A percentile compares a stretch with the other conserved stretches of the same genome.
Conservation (phyloP, 495 filamentous ascomycete genomes). For the Apodospora peruviana region DNA sequence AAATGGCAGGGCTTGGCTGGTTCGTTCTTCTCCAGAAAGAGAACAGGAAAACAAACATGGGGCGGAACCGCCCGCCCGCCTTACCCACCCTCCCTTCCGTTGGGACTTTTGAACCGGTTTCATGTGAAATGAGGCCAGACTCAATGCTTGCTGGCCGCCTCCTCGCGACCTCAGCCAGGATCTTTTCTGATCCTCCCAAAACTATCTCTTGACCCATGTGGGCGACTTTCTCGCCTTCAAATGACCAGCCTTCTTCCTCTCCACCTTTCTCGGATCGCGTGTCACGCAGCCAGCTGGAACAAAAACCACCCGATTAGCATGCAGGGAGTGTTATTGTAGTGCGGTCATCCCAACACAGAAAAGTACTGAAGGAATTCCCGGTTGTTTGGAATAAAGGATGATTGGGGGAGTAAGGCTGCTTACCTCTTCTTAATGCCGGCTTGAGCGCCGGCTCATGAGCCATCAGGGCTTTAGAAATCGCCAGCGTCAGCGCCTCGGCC, state of each 20-base stretch:
- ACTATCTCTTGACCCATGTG: slow-evolving; percentile 94
- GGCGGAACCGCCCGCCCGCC: too few relatives aligned
- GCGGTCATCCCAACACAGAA: too few relatives aligned
- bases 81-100: too few relatives aligned
- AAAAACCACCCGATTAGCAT: slow-evolving; percentile 1
- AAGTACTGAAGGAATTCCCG: slow-evolving; percentile 5
- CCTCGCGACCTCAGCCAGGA: too few relatives aligned
- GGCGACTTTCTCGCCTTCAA: slow-evolving; percentile 98
- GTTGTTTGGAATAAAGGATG: slow-evolving; percentile 1
- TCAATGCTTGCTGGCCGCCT: too few relatives aligned
- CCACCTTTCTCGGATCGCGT: slow-evolving; percentile 84
- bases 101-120: too few relatives aligned
- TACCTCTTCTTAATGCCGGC: slow-evolving; percentile 81
- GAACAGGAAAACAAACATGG: too few relatives aligned
- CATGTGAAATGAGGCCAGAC: too few relatives aligned
- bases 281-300: slow-evolving; percentile 82
- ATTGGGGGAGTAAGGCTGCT: slow-evolving; percentile 27
- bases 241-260: slow-evolving; percentile 96
- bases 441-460: slow-evolving; percentile 89
- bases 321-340: too few relatives aligned
- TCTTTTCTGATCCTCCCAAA: too few relatives aligned
- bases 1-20: too few relatives aligned
- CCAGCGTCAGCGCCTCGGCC: slow-evolving; percentile 90
- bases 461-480: slow-evolving; percentile 80
- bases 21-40: too few relatives aligned